These are phyloP conservation scores for Daldinia caldariorum DNA, from an alignment of 495 filamentous ascomycete species.

Conservation along the genomic window DNA sequence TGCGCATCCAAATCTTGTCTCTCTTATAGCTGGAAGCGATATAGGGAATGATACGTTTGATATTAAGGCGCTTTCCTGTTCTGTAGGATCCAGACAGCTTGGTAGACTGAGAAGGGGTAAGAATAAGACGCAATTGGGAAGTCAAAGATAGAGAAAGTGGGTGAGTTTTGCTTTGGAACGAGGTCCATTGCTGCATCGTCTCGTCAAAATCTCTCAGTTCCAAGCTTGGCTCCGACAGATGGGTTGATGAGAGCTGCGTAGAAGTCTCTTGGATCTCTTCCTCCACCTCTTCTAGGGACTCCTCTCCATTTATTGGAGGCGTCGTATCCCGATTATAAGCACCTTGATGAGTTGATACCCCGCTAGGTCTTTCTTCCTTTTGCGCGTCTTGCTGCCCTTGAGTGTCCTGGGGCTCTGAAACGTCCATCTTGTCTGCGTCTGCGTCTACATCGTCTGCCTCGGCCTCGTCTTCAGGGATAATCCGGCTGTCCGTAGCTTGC, in stretches of 20 bases:
- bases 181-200: constrained; percentile 82
- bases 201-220: constrained; percentile 60
- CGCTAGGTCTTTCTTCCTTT: constrained; percentile 53
- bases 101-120: constrained; percentile 91
- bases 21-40: constrained; percentile 97
- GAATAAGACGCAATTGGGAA: constrained; percentile 93
- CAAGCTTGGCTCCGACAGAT: constrained; percentile 62
- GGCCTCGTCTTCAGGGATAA: constrained; percentile 60
- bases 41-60: constrained; percentile 98
- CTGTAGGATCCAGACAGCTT: constrained; percentile 97
- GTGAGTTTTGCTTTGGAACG: constrained; percentile 84
- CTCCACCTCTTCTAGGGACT: constrained; percentile 52
- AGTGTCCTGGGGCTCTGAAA: constrained; percentile 47
- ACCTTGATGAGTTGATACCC: constrained; percentile 61
- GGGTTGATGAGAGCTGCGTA: constrained; percentile 74
- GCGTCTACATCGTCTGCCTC: constrained; percentile 60
- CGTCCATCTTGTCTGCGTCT: constrained; percentile 56
- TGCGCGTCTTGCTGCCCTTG: constrained; percentile 54
- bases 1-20: constrained; percentile 99
- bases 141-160: constrained; percentile 86
- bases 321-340: constrained; percentile 49
- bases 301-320: constrained; percentile 30
- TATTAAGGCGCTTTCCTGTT: constrained; percentile 97
- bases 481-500: constrained; percentile 46
- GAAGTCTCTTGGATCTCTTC: constrained; percentile 77